These are phyloP conservation scores for Ganoderma resinaceum DNA, from an alignment of 1,284 basidiomycete genomes.

Conservation along the genomic window DNA sequence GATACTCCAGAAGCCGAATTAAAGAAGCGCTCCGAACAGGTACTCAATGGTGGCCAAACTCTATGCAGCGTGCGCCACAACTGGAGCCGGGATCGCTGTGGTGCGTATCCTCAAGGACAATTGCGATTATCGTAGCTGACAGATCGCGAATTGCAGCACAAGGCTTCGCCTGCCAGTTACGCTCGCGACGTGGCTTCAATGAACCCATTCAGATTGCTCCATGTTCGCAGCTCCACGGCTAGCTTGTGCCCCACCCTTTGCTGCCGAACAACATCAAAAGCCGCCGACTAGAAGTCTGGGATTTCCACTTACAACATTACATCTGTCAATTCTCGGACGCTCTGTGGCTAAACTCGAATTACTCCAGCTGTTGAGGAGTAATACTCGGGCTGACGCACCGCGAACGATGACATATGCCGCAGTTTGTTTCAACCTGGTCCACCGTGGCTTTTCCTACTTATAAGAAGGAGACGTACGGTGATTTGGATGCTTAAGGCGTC, in stretches of 20 bases:
- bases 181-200: no score
- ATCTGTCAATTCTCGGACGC: not conserved
- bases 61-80: not conserved
- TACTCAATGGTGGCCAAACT: not conserved
- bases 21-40: not conserved
- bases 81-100: not conserved
- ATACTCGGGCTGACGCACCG: not conserved
- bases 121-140: not conserved
- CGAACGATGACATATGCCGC: no score
- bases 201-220: no score
- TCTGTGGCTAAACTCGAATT: not conserved
- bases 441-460: not conserved
- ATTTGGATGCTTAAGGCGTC: not conserved
- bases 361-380: not conserved
- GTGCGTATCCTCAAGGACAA: not conserved
- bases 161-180: not conserved
- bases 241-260: not conserved
- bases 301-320: not conserved
- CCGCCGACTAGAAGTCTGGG: not conserved
- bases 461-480: not conserved
- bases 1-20: not conserved
- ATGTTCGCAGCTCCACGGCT: not conserved
- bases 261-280: not conserved
- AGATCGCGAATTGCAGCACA: not conserved
- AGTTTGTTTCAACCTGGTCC: not conserved